phyloP scores from a whole-genome alignment of 2,329 filamentous ascomycete genomes.

The Diplodia sapinea region DNA sequence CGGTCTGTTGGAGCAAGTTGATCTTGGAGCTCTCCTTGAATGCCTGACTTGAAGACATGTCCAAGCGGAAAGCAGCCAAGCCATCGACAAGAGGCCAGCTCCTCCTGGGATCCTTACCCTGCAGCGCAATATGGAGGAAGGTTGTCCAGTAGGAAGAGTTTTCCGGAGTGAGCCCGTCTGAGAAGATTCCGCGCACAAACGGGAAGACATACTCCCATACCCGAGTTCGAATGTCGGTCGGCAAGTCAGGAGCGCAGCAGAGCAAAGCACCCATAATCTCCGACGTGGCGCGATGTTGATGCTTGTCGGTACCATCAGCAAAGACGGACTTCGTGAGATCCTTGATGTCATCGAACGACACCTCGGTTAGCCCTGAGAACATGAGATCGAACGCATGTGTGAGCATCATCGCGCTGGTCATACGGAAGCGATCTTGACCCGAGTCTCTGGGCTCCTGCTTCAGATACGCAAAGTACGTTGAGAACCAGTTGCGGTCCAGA shows the following conservation, averaged over 20 bases:
- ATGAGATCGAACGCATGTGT: constrained; percentile 91
- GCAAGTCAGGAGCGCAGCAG: constrained; percentile 78
- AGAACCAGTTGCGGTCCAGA: constrained; percentile 84
- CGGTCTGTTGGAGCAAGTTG: constrained; percentile 83
- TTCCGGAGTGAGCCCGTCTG: constrained; percentile 91
- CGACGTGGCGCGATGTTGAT: constrained; percentile 93
- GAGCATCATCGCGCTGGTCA: constrained; percentile 83
- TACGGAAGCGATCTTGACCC: constrained; percentile 82
- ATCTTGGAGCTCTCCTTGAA: constrained; percentile 99
- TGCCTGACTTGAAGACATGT: constrained; percentile 93
- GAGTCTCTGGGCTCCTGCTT: constrained; percentile 93
- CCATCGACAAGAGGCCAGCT: constrained; percentile 84
- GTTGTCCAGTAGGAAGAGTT: constrained; percentile 95
- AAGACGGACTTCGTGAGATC: constrained; percentile 78
- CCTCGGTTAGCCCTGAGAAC: constrained; percentile 75
- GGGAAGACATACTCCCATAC: constrained; percentile 93
- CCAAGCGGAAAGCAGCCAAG: constrained; percentile 82
- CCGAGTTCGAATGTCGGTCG: constrained; percentile 71
- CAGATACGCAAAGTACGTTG: constrained; percentile 86
- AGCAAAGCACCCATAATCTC: constrained; percentile 91
- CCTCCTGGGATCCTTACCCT: constrained; percentile 86
- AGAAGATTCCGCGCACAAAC: constrained; percentile 82
- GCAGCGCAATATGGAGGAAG: constrained; percentile 86
- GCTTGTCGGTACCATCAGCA: constrained; percentile 93
- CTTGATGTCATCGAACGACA: constrained; percentile 86